Percentiles rank a stretch among this genome's conserved stretches.
These are phyloP conservation scores for Verticillium zaregamsianum DNA, from an alignment of 2,329 filamentous ascomycete species.

Conservation along the genomic window DNA sequence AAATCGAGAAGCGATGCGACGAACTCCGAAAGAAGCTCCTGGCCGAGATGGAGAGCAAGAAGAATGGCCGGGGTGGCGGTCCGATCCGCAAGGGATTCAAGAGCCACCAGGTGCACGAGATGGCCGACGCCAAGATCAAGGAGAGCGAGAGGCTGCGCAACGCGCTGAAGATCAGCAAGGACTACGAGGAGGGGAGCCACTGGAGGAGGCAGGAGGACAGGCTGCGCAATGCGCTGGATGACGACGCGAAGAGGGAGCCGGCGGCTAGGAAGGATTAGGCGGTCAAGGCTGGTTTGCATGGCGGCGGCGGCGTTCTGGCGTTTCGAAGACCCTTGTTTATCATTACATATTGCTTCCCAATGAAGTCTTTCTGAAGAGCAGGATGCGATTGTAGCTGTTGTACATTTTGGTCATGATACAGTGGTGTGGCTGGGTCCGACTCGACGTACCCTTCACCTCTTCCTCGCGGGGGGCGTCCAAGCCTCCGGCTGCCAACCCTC, in stretches of 20 bases:
- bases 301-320: not conserved
- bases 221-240: conserved; percentile 38
- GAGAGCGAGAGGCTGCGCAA: conserved; percentile 86
- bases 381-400: conserved; percentile 2
- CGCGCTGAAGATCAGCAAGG: conserved; percentile 80
- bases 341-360: not conserved
- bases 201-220: conserved; percentile 82
- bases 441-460: conserved; percentile 16
- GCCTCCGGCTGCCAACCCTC: conserved; percentile 65
- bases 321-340: not conserved
- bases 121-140: conserved; percentile 92
- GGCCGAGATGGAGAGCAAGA: conserved; percentile 34
- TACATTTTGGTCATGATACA: conserved; percentile 7
- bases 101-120: conserved; percentile 90
- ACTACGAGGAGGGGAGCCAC: conserved; percentile 82
- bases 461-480: conserved; percentile 49
- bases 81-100: conserved; percentile 63
- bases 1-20: conserved; percentile 68
- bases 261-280: not conserved
- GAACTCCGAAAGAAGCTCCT: conserved; percentile 36
- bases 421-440: not conserved
- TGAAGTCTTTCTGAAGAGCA: not conserved
- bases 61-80: conserved; percentile 17
- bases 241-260: conserved; percentile 23
- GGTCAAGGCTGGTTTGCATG: not conserved